Base-by-base conservation (phyloP, 2,329 filamentous ascomycete species). In the Mariannaea elegans region DNA sequence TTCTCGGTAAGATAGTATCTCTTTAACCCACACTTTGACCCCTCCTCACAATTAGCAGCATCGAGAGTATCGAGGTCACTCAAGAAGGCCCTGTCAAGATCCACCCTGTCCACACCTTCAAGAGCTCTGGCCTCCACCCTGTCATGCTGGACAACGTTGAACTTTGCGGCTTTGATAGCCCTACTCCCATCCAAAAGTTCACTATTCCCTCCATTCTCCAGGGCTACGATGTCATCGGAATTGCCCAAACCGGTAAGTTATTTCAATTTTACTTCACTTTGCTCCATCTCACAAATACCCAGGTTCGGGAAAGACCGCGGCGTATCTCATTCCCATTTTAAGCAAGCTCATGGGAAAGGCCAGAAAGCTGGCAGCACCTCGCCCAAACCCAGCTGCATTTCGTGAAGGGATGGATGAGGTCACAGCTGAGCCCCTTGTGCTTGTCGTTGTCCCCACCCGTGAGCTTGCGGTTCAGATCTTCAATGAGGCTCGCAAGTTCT, bases 271-370 rank as follows among this genome's bases (percentile, higher is more conserved):
- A 41, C 4, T 42, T 14, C 18, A 7, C 23, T 12, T n/a, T 49
- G 9, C 44, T 55, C 5, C 14, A 10, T 5, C 32, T 36, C 32
- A 57, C 39, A 31, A 56, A 41, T 10, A 19, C 50, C 23, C 29
- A 97, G 94, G 95, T 18, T 98, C 94, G 23, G 95, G 95, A 51
- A 99, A 99, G 82, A 99, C 95, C 0, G 94, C 91, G 0, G 94
- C 95, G 0, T 99, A 95, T 72, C 78, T 99, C 4, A 87, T 97
- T 55, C 95, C 95, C 0, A 91, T 97, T 60, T 72, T 98, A 50
- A 97, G 93, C 61, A 90, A 91, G 75, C 80, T 99, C 19, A 97
- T 98, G 93, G 95, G 95, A 23, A 98, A 98, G 79, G 93, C 91
- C 6, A 95, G 93, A 79, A 94, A 93, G 77, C 80, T 97, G 7